Conservation (phyloP, 2,329 filamentous ascomycete genomes). For the Cercospora sesami region DNA sequence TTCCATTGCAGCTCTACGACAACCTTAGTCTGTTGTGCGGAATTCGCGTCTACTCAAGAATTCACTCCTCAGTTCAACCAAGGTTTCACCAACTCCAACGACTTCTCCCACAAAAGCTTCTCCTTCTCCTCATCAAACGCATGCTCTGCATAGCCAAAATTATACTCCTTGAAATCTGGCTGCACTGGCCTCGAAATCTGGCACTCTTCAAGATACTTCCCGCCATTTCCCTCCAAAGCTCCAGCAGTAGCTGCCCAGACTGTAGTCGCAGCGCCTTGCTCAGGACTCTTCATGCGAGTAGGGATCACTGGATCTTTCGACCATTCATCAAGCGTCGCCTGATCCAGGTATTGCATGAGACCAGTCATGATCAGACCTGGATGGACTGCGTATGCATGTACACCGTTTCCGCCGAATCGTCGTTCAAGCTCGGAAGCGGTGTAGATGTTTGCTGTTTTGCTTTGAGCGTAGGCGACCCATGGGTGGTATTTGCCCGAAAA, state of each 20-base stretch:
- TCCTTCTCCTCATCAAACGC: slow-evolving; percentile 36
- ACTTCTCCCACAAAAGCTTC: slow-evolving; percentile 43
- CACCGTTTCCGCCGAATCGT: slow-evolving; percentile 45
- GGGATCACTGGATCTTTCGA: background rate
- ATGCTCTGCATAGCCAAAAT: background rate
- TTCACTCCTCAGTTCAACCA: background rate
- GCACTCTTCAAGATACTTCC: slow-evolving; percentile 23
- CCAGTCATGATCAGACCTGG: slow-evolving; percentile 47
- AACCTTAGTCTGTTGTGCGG: too few species aligned
- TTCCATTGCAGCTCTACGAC: too few species aligned
- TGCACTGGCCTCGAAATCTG: slow-evolving; percentile 28
- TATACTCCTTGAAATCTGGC: slow-evolving; percentile 27
- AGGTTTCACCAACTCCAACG: background rate
- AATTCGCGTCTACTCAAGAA: too few species aligned
- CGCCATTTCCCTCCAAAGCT: slow-evolving; percentile 42
- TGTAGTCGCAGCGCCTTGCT: slow-evolving; percentile 53
- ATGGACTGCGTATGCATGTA: slow-evolving; percentile 50
- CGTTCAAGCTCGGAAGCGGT: slow-evolving; percentile 55
- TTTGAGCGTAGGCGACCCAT: slow-evolving; percentile 48
- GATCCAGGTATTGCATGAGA: slow-evolving; percentile 16
- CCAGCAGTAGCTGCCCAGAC: slow-evolving; percentile 47
- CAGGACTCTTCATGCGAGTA: slow-evolving; percentile 35
- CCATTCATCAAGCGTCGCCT: background rate
- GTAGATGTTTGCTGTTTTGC: slow-evolving; percentile 55
- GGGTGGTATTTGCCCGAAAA: slow-evolving; percentile 41